Evolutionary conservation across 2,329 filamentous ascomycete species (phyloP).

Genomic region (Sporothrix brasiliensis): DNA sequence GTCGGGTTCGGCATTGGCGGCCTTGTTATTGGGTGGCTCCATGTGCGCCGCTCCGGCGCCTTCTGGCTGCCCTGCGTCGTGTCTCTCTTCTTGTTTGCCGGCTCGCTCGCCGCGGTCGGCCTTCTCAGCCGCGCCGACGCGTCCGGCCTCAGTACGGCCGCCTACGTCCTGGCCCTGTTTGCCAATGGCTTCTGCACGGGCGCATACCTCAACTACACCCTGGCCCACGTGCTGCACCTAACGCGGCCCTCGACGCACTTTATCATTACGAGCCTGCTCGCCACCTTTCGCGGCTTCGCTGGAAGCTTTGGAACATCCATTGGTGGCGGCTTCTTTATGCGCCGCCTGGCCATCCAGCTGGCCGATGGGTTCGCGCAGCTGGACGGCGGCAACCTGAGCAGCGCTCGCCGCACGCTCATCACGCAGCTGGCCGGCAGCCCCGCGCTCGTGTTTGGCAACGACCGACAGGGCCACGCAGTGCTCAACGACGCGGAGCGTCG

Average conservation of each 20-base stretch:
- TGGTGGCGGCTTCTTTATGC: slow-evolving; percentile 73
- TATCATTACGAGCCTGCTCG: slow-evolving; percentile 72
- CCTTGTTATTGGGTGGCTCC: slow-evolving; percentile 71
- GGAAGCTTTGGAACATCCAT: slow-evolving; percentile 80
- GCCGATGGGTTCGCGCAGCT: slow-evolving; percentile 58
- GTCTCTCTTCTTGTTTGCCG: slow-evolving; percentile 63
- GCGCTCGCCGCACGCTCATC: slow-evolving; percentile 48
- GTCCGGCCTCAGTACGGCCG: slow-evolving; percentile 52
- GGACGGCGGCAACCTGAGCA: slow-evolving; percentile 47
- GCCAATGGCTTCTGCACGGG: slow-evolving; percentile 73
- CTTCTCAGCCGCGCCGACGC: slow-evolving; percentile 53
- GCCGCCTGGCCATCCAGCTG: slow-evolving; percentile 60
- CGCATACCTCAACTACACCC: slow-evolving; percentile 75
- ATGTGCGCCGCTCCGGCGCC: slow-evolving; percentile 71
- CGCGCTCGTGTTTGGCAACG: slow-evolving; percentile 52
- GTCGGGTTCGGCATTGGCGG: slow-evolving; percentile 75
- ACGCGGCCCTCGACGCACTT: slow-evolving; percentile 69
- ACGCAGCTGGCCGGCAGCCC: slow-evolving; percentile 56
- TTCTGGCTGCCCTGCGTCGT: slow-evolving; percentile 70
- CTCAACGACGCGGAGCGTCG: slow-evolving; percentile 48
- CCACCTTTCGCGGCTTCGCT: slow-evolving; percentile 80
- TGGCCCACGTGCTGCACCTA: slow-evolving; percentile 77
- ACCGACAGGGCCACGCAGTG: slow-evolving; percentile 29
- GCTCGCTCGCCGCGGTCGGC: slow-evolving; percentile 53
- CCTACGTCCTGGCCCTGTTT: slow-evolving; percentile 65